Evolutionary conservation across 2,329 filamentous ascomycete genomes (phyloP), one percentile per base, ranked within the genome.

Genomic region (Huntiella decipiens): DNA sequence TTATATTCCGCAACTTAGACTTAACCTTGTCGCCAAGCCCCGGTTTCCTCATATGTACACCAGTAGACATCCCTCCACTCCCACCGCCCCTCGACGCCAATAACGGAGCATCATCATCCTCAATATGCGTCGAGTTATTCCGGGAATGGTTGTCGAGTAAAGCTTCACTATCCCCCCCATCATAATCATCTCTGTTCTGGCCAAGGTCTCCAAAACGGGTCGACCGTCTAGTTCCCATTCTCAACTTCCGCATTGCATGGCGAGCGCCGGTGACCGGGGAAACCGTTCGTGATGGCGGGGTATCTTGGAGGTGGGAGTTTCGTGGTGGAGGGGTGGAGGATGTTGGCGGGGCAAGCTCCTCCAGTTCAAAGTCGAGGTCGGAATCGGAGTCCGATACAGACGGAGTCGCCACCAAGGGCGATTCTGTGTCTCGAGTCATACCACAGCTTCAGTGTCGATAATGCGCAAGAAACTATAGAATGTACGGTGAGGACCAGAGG

Each of bases 31-130:
- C 45, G 5, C 37, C 39, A 36, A 49, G 34, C 4, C 44, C 35
- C 31, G 17, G 28, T 34, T 43, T 43, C 13, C 40, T 13, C 17
- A 31, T n/a, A n/a, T 32, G 13, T 10, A 2, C 16, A 8, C 34
- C n/a, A 38, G 16, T 19, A 34, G 39, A 49, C 10, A 38, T 42
- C 16, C 16, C 31, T 11, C 11, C 32, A 34, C 44, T 33, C 8
- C 55, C 56, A 6, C 56, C 52, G 17, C 52, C 50, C 17, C 57
- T 53, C 1, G 63, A 63, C 28, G 71, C 65, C 15, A 92, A 65
- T 31, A 93, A 67, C n/a, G 83, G 82, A 33, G 74, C 76, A 61
- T 88, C 78, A 52, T 88, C 84, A 41, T 77, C 74, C 16, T 67
- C 71, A 12, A 66, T 67, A 15, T 66, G 71, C 51, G 74, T 74